Conservation (phyloP, 495 filamentous ascomycete species). For the Tuber brumale region DNA sequence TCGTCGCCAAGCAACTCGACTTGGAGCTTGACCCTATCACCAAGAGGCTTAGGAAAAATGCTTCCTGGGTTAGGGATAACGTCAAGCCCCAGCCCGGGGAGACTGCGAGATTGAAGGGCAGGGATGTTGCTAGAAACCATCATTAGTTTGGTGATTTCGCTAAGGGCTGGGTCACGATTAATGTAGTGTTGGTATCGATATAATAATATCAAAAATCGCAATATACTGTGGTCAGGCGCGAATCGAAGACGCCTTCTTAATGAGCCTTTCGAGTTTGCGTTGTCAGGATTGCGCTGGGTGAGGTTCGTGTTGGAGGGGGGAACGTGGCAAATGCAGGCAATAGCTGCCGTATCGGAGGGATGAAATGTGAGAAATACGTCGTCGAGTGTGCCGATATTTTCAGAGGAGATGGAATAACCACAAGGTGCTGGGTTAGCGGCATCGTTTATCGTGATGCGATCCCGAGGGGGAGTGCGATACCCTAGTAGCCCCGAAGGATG, state of each 20-base stretch:
- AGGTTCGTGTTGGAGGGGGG: neutral
- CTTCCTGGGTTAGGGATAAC: slow-evolving; percentile 28
- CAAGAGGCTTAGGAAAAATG: slow-evolving; percentile 50
- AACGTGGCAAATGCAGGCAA: neutral
- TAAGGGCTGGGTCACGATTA: neutral
- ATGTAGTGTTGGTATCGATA: slow-evolving; percentile 14
- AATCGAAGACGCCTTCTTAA: neutral
- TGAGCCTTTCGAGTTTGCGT: neutral
- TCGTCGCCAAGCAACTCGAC: slow-evolving; percentile 57
- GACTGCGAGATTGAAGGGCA: slow-evolving; percentile 23
- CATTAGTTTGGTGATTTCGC: slow-evolving; percentile 12
- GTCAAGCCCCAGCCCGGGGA: slow-evolving; percentile 29
- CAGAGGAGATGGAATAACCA: neutral
- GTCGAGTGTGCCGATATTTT: neutral
- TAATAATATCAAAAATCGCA: slow-evolving; percentile 9
- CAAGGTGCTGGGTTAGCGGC: neutral
- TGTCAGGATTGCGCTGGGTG: neutral
- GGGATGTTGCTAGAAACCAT: slow-evolving; percentile 20
- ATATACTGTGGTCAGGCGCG: neutral
- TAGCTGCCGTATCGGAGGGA: neutral
- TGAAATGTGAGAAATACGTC: neutral
- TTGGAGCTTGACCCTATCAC: slow-evolving; percentile 55
- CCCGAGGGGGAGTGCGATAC: neutral
- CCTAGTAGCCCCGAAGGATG: neutral
- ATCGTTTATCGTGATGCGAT: neutral